A percentile compares a stretch with the other conserved stretches of the same genome.
These are phyloP conservation scores for Penicillium coffeae DNA, from an alignment of 495 filamentous ascomycete species.

Conservation along the genomic window DNA sequence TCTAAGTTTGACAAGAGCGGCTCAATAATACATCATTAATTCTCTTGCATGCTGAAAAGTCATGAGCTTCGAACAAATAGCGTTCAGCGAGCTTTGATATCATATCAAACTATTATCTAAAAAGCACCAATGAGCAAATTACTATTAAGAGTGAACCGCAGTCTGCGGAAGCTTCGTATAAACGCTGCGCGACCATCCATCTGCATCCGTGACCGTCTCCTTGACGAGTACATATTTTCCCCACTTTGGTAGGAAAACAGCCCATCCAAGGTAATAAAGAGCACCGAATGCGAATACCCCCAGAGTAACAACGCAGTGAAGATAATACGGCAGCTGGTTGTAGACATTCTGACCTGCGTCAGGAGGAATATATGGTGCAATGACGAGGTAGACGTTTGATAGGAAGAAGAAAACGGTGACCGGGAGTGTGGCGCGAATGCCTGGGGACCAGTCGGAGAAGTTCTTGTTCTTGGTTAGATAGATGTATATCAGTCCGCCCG, in stretches of 20 bases:
- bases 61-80: not conserved
- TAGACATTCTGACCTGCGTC: constrained; percentile 54
- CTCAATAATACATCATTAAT: no score
- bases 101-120: not conserved
- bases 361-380: constrained; percentile 65
- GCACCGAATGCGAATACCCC: constrained; percentile 52
- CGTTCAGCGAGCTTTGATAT: not conserved
- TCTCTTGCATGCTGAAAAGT: not conserved
- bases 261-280: constrained; percentile 56
- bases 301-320: constrained; percentile 57
- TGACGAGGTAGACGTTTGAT: constrained; percentile 54
- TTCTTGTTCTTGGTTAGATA: constrained; percentile 46
- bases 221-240: constrained; percentile 57
- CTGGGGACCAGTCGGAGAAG: constrained; percentile 35
- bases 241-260: constrained; percentile 48
- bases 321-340: constrained; percentile 61
- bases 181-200: constrained; percentile 48
- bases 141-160: constrained; percentile 2
- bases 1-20: no score
- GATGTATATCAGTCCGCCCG: constrained; percentile 52
- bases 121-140: not conserved
- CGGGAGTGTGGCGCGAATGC: constrained; percentile 31
- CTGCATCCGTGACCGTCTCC: constrained; percentile 53
- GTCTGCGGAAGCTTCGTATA: constrained; percentile 28
- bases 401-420: constrained; percentile 56